Evolutionary conservation across 2,329 filamentous ascomycete species (phyloP).

Genomic region (Xylariaceae sp.): DNA sequence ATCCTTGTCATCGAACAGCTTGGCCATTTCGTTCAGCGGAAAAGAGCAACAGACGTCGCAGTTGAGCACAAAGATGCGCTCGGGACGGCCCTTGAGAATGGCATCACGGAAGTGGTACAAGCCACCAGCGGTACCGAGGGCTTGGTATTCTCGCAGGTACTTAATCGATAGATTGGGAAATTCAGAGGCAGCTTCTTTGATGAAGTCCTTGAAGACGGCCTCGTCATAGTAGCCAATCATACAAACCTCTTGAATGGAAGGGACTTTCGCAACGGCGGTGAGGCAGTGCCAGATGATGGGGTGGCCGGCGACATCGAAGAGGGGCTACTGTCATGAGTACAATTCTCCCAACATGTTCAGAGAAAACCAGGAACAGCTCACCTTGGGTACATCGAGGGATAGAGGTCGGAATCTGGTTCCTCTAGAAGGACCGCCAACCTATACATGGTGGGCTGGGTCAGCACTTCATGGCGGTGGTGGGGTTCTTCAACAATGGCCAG

Average conservation of each 20-base stretch:
- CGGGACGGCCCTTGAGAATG: slow-evolving; percentile 91
- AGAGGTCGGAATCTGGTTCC: slow-evolving; percentile 94
- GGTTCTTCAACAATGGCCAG: slow-evolving; percentile 14
- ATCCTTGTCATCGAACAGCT: slow-evolving; percentile 89
- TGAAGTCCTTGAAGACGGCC: slow-evolving; percentile 93
- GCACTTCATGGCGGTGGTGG: slow-evolving; percentile 11
- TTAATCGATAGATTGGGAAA: slow-evolving; percentile 88
- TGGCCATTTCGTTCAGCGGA: slow-evolving; percentile 92
- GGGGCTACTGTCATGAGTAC: slow-evolving; percentile 55
- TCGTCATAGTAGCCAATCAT: slow-evolving; percentile 99
- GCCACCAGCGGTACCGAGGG: slow-evolving; percentile 89
- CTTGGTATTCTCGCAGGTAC: slow-evolving; percentile 96
- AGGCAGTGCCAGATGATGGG: slow-evolving; percentile 98
- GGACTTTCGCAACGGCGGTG: slow-evolving; percentile 83
- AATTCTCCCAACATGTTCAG: not conserved
- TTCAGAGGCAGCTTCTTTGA: slow-evolving; percentile 80
- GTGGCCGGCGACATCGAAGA: slow-evolving; percentile 97
- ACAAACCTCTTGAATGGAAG: slow-evolving; percentile 90
- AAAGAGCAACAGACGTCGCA: slow-evolving; percentile 99
- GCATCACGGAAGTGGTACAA: slow-evolving; percentile 99
- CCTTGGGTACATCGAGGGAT: slow-evolving; percentile 93
- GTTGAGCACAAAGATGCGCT: slow-evolving; percentile 95
- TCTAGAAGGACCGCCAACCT: slow-evolving; percentile 94
- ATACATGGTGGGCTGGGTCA: slow-evolving; percentile 23
- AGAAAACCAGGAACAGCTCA: slow-evolving; percentile 33